Base-by-base conservation (phyloP, 352 stramenopile species). In the Phytophthora pistaciae region DNA sequence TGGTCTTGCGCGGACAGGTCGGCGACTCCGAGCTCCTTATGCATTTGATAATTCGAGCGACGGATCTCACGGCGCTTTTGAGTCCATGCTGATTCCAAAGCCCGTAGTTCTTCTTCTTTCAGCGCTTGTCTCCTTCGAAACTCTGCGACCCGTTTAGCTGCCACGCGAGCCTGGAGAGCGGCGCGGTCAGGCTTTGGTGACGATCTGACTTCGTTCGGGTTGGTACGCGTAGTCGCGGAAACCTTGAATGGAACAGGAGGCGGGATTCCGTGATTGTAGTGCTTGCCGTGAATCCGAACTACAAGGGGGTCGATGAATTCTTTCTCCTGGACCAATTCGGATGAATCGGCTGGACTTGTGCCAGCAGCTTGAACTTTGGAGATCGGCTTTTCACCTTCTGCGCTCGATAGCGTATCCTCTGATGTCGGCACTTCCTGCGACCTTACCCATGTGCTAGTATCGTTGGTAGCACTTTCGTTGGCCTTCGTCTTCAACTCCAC, bases 1-100 rank as follows among this genome's bases (percentile, higher is more conserved):
- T 83, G 78, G 9, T 86, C 63, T 25, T 83, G 57, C 2, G 75
- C 54, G 9, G 81, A 72, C 10, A 86, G 33, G 16, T 75, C 70
- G 0, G 67, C 75, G 3, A 91, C 70, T 3, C 81, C 85, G 16
- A 91, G 70, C 18, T 59, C 16, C 46, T 74, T 70, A 33, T 82
- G 69, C 56, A 83, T 88, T 16, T 57, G 13, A 11, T 79, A 83
- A 66, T 76, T 78, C n/a, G 72, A 85, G 56, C 56, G 60, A 25
- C 81, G 71, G 23, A 83, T 66, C 21, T 84, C 63, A 23, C 78
- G 77, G 29, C 60, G 60, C 25, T 67, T 63, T 56, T 78, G 76
- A 31, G 60, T 49, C 31, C 48, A 21, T n/a, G 49, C 59, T 1
- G 66, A 61, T 11, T 78, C 48, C 7, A 64, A 31, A 27, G 52